Percentiles rank a stretch among this genome's conserved stretches.
Evolutionary conservation across 176 grass and related monocot species (phyloP).

Genomic region (Leersia perrieri): DNA sequence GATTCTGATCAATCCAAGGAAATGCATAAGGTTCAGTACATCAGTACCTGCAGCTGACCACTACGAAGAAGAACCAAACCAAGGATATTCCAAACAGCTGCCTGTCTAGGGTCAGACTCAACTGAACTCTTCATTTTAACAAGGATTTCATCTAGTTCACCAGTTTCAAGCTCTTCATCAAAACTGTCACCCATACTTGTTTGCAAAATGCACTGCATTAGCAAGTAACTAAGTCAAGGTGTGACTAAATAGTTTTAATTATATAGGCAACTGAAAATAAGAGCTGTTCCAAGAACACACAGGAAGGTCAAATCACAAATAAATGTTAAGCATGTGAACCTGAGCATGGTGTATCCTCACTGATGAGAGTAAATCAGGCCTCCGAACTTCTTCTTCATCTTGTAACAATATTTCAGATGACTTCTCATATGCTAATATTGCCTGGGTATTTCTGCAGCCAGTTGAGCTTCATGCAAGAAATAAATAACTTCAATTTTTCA

Average conservation of each 20-base stretch:
- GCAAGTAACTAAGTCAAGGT: conserved; percentile 2
- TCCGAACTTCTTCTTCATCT: conserved; percentile 86
- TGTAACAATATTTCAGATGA: conserved; percentile 88
- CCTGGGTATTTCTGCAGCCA: conserved; percentile 47
- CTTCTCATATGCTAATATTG: conserved; percentile 80
- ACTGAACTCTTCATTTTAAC: conserved; percentile 77
- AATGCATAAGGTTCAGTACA: conserved; percentile 7
- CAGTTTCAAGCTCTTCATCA: conserved; percentile 78
- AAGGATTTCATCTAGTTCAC: conserved; percentile 86
- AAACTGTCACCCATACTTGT: conserved; percentile 79
- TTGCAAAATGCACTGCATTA: conserved; percentile 86
- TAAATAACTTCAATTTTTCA: conserved; percentile 21
- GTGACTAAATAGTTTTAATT: neutral
- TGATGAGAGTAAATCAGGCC: conserved; percentile 83
- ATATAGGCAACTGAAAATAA: neutral
- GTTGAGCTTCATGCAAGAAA: conserved; percentile 35
- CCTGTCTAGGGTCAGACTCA: conserved; percentile 84
- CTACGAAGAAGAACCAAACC: conserved; percentile 88
- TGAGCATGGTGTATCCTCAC: conserved; percentile 95
- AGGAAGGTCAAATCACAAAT: neutral
- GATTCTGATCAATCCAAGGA: conserved; percentile 9
- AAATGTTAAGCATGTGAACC: conserved; percentile 42
- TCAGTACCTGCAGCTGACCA: conserved; percentile 70
- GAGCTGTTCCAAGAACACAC: neutral
- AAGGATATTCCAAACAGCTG: conserved; percentile 97